phyloP scores from a whole-genome alignment of 108 stramenopile genomes.

The Craspedostauros australis region DNA sequence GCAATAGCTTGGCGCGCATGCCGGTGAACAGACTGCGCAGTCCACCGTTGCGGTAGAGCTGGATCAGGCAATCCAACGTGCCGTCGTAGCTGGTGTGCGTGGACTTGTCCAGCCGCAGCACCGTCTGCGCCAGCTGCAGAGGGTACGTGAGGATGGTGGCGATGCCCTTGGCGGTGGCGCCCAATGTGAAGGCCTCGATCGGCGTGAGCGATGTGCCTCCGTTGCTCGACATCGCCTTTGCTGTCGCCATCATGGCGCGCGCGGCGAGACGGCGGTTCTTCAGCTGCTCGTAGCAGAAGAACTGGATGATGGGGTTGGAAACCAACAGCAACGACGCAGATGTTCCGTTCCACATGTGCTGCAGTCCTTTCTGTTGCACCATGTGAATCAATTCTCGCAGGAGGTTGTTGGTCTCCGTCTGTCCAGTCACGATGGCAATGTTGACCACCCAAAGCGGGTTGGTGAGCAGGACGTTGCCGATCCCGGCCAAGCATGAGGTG shows the following conservation, averaged over 20 bases:
- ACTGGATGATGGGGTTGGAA: constrained; percentile 93
- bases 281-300: constrained; percentile 81
- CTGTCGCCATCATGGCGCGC: neutral
- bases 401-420: constrained; percentile 25
- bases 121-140: constrained; percentile 65
- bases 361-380: constrained; percentile 29
- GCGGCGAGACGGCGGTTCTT: constrained; percentile 25
- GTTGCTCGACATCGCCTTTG: neutral
- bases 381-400: constrained; percentile 35
- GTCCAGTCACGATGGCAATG: constrained; percentile 53
- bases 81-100: constrained; percentile 33
- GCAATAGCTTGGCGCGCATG: constrained; percentile 86
- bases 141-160: constrained; percentile 91
- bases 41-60: constrained; percentile 61
- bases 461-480: constrained; percentile 69
- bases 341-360: constrained; percentile 69
- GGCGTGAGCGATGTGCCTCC: constrained; percentile 43
- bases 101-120: constrained; percentile 18
- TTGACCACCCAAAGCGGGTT: constrained; percentile 85
- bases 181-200: constrained; percentile 77
- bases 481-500: constrained; percentile 59
- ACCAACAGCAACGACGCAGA: constrained; percentile 80
- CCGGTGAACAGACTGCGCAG: constrained; percentile 66
- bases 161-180: constrained; percentile 82
- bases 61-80: constrained; percentile 59